A percentile compares a stretch with the other conserved stretches of the same genome.
Conservation (phyloP, 768 basidiomycete species). For the Trametes meyenii region DNA sequence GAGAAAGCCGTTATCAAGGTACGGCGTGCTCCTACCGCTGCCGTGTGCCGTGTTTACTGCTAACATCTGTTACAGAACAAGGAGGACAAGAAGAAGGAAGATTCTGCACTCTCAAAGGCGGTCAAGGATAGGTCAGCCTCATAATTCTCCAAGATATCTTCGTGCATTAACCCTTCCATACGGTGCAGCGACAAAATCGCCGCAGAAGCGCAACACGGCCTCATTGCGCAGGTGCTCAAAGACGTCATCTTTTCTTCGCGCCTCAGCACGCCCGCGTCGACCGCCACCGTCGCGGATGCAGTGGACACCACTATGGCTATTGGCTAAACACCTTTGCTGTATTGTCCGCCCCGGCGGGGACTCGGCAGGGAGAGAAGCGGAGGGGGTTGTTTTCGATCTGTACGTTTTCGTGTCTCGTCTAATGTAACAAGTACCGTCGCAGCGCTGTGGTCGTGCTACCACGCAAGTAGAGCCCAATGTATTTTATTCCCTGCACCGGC, state of each 20-base stretch:
- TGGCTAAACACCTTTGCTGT: slow-evolving; percentile 23
- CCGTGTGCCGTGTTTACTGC: not conserved
- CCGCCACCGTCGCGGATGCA: slow-evolving; percentile 29
- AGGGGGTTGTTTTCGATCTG: slow-evolving; percentile 7
- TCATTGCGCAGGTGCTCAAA: slow-evolving; percentile 92
- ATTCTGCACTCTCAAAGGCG: slow-evolving; percentile 80
- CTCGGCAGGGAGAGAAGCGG: not conserved
- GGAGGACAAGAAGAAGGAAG: slow-evolving; percentile 84
- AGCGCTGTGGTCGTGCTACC: slow-evolving; percentile 13
- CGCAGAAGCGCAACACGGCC: slow-evolving; percentile 89
- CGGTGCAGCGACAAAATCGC: slow-evolving; percentile 78
- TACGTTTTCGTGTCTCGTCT: slow-evolving; percentile 5
- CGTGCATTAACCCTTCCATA: not conserved
- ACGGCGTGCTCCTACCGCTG: slow-evolving; percentile 8
- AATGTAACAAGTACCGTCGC: slow-evolving; percentile 17
- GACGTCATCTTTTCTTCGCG: slow-evolving; percentile 82
- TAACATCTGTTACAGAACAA: slow-evolving; percentile 41
- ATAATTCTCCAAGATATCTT: not conserved
- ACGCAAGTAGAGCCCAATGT: slow-evolving; percentile 18
- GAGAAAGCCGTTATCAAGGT: slow-evolving; percentile 53
- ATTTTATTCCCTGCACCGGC: slow-evolving; percentile 3
- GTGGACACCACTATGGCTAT: slow-evolving; percentile 44
- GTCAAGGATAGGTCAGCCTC: slow-evolving; percentile 80
- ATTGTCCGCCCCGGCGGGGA: not conserved
- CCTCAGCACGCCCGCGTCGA: slow-evolving; percentile 27